A percentile compares a stretch with the other conserved stretches of the same genome.
Conservation (phyloP, 2,329 filamentous ascomycete species). For the Cadophora sp. region DNA sequence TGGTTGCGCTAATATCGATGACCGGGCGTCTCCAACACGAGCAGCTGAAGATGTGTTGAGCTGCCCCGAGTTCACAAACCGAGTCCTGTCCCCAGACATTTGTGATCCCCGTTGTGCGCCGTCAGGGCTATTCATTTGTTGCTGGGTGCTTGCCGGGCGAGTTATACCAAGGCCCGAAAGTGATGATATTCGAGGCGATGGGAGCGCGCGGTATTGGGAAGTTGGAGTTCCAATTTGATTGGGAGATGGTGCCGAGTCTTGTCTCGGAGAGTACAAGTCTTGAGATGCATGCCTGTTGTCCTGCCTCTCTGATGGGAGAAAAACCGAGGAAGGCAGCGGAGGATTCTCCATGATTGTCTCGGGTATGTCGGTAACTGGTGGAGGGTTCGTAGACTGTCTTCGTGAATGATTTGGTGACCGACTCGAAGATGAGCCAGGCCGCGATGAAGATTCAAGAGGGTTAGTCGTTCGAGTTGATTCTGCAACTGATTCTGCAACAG, state of each 20-base stretch:
- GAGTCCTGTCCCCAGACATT: background rate
- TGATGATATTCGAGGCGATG: conserved; percentile 9
- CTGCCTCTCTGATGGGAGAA: conserved; percentile 22
- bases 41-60: conserved; percentile 5
- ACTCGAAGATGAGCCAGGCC: conserved; percentile 11
- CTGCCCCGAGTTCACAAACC: background rate
- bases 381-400: conserved; percentile 9
- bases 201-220: background rate
- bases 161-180: conserved; percentile 15
- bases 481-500: conserved; percentile 1
- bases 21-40: background rate
- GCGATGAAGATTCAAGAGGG: background rate
- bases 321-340: conserved; percentile 18
- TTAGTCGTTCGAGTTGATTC: background rate
- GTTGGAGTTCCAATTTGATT: background rate
- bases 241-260: background rate
- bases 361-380: background rate
- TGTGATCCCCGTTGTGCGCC: background rate
- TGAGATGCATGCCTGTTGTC: background rate
- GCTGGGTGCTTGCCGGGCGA: background rate
- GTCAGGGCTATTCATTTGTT: background rate
- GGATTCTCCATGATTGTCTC: conserved; percentile 19
- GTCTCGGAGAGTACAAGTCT: conserved; percentile 2
- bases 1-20: background rate
- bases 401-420: conserved; percentile 6